Evolutionary conservation across 2,329 filamentous ascomycete genomes (phyloP), one percentile per base, ranked within the genome.

Genomic region (Lachnellula suecica): DNA sequence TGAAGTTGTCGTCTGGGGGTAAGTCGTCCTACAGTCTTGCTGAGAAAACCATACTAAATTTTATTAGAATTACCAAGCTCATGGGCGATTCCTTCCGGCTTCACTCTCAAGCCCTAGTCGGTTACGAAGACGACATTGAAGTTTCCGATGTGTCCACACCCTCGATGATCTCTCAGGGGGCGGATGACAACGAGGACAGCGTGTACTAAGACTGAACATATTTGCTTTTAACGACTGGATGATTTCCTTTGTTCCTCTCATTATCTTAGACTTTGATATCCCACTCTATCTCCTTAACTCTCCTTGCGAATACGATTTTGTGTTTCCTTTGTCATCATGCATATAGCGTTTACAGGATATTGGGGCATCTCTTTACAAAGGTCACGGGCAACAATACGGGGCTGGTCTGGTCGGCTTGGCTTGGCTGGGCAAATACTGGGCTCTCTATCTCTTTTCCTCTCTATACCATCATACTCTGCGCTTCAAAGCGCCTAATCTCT

Each of bases 1-100:
- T 69, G 94, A 97, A 74, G 94, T 97, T 58, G 93, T 97, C 63
- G 94, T 99, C 56, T 97, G 94, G 94, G 94, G 94, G 91, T 96
- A 87, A 84, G 91, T 88, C 47, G 22, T 48, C 23, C 38, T 10
- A n/a, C 40, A 44, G 20, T 48, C 29, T 23, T 23, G 8, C n/a
- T 6, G 7, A n/a, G 19, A 19, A 42, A 44, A 29, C 11, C 38
- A 44, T 47, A 61, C 80, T 83, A 77, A 85, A 72, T 47, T 44
- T 45, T 34, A 25, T 35, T 66, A 93, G 89, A 52, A 93, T 95
- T 68, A 93, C 90, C 64, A 91, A 95, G 69, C 84, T 97, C 46
- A 96, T 97, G 89, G 94, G 94, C 66, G 94, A 97, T 74, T 92
- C 94, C 47, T 97, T 99, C 82, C 94, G 95, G 69, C 84, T 97